Evolutionary conservation across 2,329 filamentous ascomycete genomes (phyloP), one percentile per base, ranked within the genome.

Genomic region (Coniochaeta ligniaria): DNA sequence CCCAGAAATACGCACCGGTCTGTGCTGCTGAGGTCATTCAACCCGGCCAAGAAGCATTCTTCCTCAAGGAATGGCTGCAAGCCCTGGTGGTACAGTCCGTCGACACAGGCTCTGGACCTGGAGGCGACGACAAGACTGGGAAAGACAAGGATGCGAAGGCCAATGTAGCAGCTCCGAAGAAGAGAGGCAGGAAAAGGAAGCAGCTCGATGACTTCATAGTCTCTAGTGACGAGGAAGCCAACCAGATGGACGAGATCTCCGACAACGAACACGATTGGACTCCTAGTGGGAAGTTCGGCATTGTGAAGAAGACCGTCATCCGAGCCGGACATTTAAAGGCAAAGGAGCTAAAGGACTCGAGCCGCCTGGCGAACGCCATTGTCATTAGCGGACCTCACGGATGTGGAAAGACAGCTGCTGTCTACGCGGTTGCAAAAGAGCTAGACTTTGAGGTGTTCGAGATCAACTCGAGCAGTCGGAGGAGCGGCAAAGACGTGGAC

Each of bases 391-490:
- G 95, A 0, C 92, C 94, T 2, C 82, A 90, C 66, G 95, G 95
- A 0, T 94, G 89, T 70, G 96, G 95, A 2, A 99, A 99, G 76
- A 96, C 93, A 14, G 93, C 96, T 6, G 87, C 92, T 1, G 89
- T 97, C 0, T 93, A 96, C 72, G 95, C 95, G 4, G 89, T 93
- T 47, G 94, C 95, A 5, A 94, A 91, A 69, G 94, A 99, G 74
- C 80, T 98, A 17, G 92, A 85, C 1, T 98, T 96, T 69, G 93
- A 96, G 68, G 84, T 99, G 1, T 99, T 99, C 66, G 95, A 99
- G 73, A 92, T 99, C 70, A 96, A 96, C 68, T 78, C 94, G 0
- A 86, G 91, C 62, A 91, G 85, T 66, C 86, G 93, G 58, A 83
- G 95, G 63, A 96, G 86, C 69, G 94, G 93, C 35, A 95, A 89